A percentile compares a stretch with the other conserved stretches of the same genome.
Evolutionary conservation across 192 early-diverging fungal species (phyloP).

Genomic region (Gaertneriomyces semiglobifer): DNA sequence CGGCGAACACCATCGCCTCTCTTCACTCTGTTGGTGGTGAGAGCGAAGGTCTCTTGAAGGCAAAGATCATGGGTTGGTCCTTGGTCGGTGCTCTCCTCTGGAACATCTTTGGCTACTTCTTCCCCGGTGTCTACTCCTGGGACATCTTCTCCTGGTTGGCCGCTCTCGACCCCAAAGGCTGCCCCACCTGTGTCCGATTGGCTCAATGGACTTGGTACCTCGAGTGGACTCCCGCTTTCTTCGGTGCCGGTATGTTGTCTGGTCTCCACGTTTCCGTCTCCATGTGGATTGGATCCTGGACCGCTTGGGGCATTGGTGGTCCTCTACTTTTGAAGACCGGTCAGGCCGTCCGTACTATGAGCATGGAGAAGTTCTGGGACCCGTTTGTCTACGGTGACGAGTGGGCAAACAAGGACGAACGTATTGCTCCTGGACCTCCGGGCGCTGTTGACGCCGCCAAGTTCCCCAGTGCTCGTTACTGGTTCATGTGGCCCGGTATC

Average conservation of each 20-base stretch:
- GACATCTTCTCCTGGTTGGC: constrained; percentile 33
- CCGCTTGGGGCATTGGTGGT: constrained; percentile 59
- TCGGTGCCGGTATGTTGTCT: constrained; percentile 65
- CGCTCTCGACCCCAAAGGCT: not conserved
- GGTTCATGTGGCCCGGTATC: constrained; percentile 71
- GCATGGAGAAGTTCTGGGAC: too few species aligned
- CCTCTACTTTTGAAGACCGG: constrained; percentile 44
- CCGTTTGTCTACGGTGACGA: not conserved
- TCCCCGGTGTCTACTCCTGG: constrained; percentile 28
- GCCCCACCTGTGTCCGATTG: not conserved
- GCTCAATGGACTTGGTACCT: constrained; percentile 21
- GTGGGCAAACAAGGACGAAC: not conserved
- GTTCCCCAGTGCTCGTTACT: constrained; percentile 58
- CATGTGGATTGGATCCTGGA: constrained; percentile 51
- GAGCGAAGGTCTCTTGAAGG: constrained; percentile 47
- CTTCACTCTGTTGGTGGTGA: constrained; percentile 52
- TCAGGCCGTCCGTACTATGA: constrained; percentile 5
- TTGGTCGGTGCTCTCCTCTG: constrained; percentile 46
- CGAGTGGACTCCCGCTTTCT: constrained; percentile 51
- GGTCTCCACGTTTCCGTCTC: constrained; percentile 52
- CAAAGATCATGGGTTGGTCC: constrained; percentile 45
- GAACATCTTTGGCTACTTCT: constrained; percentile 45
- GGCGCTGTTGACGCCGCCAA: constrained; percentile 26
- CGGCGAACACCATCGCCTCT: constrained; percentile 65
- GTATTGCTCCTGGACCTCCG: constrained; percentile 32